phyloP scores from a whole-genome alignment of 1,139 yeast species.

The Hansenula sp. region DNA sequence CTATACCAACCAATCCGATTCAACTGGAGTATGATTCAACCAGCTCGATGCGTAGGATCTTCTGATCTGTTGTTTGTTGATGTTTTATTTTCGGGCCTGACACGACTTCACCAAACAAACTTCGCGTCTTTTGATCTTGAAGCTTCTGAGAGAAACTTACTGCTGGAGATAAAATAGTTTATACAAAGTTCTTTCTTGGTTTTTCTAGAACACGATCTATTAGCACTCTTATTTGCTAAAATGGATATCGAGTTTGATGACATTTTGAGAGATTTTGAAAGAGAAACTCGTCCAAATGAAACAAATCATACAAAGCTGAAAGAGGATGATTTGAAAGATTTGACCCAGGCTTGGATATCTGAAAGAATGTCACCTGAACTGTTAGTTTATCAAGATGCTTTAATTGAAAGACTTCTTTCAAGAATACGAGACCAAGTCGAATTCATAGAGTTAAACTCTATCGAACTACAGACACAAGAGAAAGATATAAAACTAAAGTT shows the following conservation, averaged over 20 bases:
- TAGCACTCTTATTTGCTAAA: background rate
- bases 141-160: no score
- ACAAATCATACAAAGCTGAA: conserved; percentile 20
- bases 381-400: conserved; percentile 60
- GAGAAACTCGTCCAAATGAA: conserved; percentile 18
- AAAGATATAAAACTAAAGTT: conserved; percentile 74
- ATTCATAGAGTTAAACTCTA: conserved; percentile 56
- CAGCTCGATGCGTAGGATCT: no score
- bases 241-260: conserved; percentile 61
- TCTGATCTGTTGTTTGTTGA: no score
- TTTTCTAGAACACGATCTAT: no score
- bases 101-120: no score
- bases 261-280: conserved; percentile 60
- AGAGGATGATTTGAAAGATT: conserved; percentile 33
- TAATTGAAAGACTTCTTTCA: conserved; percentile 54
- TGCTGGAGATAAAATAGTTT: no score
- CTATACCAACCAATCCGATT: no score
- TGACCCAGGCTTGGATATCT: conserved; percentile 72
- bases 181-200: no score
- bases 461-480: conserved; percentile 45
- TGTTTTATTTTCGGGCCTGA: no score
- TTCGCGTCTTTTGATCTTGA: no score
- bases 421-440: conserved; percentile 71
- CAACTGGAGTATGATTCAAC: no score
- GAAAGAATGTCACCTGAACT: conserved; percentile 87